These are phyloP conservation scores for Apiospora kogelbergensis DNA, from an alignment of 2,329 filamentous ascomycete genomes.

Conservation along the genomic window DNA sequence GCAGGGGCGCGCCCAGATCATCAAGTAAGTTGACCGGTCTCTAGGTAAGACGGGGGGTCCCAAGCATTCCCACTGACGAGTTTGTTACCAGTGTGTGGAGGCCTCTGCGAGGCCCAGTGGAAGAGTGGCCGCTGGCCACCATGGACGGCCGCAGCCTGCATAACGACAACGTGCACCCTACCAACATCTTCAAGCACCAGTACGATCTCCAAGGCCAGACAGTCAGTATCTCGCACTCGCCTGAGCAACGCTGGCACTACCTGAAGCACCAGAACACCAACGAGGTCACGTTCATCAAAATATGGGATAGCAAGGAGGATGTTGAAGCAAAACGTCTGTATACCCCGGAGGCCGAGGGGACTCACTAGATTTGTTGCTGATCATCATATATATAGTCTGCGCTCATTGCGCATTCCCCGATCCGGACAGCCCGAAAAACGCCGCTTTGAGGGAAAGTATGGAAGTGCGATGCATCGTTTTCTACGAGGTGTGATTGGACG, in stretches of 20 bases:
- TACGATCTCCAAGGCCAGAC: conserved; percentile 14
- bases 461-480: conserved; percentile 15
- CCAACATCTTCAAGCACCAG: conserved; percentile 12
- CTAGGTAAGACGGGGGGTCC: too few relatives aligned
- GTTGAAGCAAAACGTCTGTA: conserved; percentile 11
- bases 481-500: too few relatives aligned
- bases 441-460: conserved; percentile 16
- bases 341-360: not conserved
- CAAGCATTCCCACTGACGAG: not conserved
- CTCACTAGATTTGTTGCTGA: not conserved
- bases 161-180: conserved; percentile 14
- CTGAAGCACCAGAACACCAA: conserved; percentile 12
- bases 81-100: conserved; percentile 16
- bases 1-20: not conserved
- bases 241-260: conserved; percentile 17
- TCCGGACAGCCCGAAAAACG: conserved; percentile 11
- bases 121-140: conserved; percentile 15
- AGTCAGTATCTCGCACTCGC: conserved; percentile 13
- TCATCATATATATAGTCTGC: conserved; percentile 19
- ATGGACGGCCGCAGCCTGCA: conserved; percentile 16
- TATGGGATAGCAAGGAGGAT: conserved; percentile 19
- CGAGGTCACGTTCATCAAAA: conserved; percentile 19
- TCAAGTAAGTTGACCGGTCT: conserved; percentile 3
- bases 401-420: conserved; percentile 19
- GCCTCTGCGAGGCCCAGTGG: conserved; percentile 14